These are phyloP conservation scores for Cajanus cajan DNA, from an alignment of 306 rosid species.

Conservation along the genomic window DNA sequence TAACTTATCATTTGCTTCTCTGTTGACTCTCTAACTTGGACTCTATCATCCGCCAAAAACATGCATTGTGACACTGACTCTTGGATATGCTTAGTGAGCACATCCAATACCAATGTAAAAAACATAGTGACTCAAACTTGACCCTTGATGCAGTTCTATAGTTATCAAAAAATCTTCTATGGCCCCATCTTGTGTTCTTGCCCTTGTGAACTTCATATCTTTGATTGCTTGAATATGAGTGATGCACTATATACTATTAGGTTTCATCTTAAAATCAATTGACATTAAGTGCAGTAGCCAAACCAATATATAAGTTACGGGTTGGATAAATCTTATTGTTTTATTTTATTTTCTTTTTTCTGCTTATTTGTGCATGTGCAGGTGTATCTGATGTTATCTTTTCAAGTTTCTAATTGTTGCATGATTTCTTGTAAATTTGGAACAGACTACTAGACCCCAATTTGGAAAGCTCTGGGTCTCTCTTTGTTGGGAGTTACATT, in stretches of 20 bases:
- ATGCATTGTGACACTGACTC: not conserved
- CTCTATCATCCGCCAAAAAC: not conserved
- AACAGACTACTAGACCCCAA: constrained; percentile 84
- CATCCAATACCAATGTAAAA: not conserved
- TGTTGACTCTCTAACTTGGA: not conserved
- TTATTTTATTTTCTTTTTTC: not conserved
- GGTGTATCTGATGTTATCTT: not conserved
- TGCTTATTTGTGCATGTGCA: not conserved
- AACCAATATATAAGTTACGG: not conserved
- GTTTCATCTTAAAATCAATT: too few relatives aligned
- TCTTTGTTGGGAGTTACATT: constrained; percentile 87
- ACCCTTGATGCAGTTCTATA: too few relatives aligned
- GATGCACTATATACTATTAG: too few relatives aligned
- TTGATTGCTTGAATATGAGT: too few relatives aligned
- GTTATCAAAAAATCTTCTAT: too few relatives aligned
- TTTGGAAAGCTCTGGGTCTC: constrained; percentile 91
- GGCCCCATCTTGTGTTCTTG: too few relatives aligned
- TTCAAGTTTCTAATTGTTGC: constrained; percentile 31
- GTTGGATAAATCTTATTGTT: not conserved
- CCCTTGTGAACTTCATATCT: too few relatives aligned
- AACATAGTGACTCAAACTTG: not conserved
- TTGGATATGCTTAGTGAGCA: not conserved
- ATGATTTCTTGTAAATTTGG: constrained; percentile 30
- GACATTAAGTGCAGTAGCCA: too few relatives aligned
- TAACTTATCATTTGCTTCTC: not conserved